Conservation (phyloP, 2,329 filamentous ascomycete genomes). For the Colletotrichum cereale region DNA sequence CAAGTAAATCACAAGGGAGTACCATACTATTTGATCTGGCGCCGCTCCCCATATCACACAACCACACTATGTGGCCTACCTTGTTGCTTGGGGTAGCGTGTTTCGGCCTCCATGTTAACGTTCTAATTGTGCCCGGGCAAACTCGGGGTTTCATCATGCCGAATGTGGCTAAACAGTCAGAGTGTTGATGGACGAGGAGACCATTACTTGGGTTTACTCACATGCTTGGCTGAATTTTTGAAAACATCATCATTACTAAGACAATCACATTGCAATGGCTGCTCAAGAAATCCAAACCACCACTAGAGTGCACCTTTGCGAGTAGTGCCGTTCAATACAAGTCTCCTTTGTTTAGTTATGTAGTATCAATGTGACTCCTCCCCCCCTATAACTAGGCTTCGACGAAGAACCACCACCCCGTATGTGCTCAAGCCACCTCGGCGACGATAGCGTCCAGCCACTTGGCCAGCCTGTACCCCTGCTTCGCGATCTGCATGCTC, state of each 20-base stretch:
- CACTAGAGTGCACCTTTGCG: not conserved
- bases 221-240: too few relatives aligned
- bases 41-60: not conserved
- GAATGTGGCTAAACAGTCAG: not conserved
- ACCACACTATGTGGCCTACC: too few relatives aligned
- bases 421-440: slow-evolving; percentile 10
- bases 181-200: not conserved
- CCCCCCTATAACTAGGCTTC: too few relatives aligned
- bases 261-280: not conserved
- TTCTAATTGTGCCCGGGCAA: not conserved
- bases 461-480: slow-evolving; percentile 49
- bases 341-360: too few relatives aligned
- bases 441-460: slow-evolving; percentile 39
- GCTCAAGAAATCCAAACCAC: not conserved
- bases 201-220: not conserved
- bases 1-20: not conserved
- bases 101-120: too few relatives aligned
- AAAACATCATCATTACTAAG: not conserved
- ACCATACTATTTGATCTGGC: not conserved
- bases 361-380: not conserved
- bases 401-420: not conserved
- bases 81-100: not conserved
- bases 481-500: slow-evolving; percentile 59
- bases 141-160: not conserved
- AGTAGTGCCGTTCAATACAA: not conserved